Evolutionary conservation across 768 basidiomycete species (phyloP).

Genomic region (Auriculariales sp.): DNA sequence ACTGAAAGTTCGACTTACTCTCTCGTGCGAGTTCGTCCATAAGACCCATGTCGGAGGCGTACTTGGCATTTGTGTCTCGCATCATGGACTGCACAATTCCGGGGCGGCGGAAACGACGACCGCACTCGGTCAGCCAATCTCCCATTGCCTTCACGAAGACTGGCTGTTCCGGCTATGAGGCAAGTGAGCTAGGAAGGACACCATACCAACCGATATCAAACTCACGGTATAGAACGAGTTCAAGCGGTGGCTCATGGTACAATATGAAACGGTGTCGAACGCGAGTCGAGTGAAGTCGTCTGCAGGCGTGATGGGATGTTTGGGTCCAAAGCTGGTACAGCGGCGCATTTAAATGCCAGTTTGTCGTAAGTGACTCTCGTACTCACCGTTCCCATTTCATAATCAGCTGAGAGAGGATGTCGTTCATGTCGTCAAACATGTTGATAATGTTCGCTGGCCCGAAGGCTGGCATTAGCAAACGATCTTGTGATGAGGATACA

Average conservation of each 20-base stretch:
- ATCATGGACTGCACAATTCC: conserved; percentile 22
- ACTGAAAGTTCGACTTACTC: conserved; percentile 15
- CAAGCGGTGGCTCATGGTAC: conserved; percentile 28
- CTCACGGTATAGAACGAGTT: conserved; percentile 31
- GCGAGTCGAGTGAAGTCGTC: conserved; percentile 35
- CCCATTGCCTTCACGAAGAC: conserved; percentile 27
- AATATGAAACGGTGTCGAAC: conserved; percentile 31
- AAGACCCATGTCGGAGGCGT: conserved; percentile 24
- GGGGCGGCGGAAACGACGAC: conserved; percentile 21
- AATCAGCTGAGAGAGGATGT: conserved; percentile 28
- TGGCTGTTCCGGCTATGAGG: conserved; percentile 17
- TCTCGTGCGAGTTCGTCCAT: conserved; percentile 28
- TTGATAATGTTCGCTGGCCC: conserved; percentile 25
- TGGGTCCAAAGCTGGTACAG: conserved; percentile 25
- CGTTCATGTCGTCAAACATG: conserved; percentile 36
- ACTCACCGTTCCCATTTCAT: conserved; percentile 28
- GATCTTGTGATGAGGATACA: conserved; percentile 11
- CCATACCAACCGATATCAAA: conserved; percentile 5
- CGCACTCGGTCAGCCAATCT: conserved; percentile 26
- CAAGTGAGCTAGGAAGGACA: no score
- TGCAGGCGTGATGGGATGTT: conserved; percentile 24
- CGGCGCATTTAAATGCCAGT: not conserved
- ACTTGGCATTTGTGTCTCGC: conserved; percentile 21
- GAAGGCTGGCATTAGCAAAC: conserved; percentile 27
- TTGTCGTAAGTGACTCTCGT: not conserved